Percentiles rank a stretch among this genome's conserved stretches.
phyloP scores from a whole-genome alignment of 2,329 filamentous ascomycete species.

The Talaromyces sp. region DNA sequence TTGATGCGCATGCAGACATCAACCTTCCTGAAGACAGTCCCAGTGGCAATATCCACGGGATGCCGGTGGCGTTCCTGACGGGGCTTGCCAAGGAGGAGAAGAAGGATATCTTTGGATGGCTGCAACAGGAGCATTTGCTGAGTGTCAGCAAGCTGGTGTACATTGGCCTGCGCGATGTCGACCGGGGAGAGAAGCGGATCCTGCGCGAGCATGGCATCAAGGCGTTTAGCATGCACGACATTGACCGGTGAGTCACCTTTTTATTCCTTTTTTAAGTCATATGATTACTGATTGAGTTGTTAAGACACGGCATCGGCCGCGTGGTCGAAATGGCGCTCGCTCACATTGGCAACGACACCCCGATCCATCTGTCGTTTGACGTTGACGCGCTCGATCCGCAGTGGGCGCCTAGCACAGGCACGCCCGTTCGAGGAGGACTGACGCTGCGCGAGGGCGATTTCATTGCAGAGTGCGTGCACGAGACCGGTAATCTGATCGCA shows the following conservation, averaged over 20 bases:
- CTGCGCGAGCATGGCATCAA: conserved; percentile 84
- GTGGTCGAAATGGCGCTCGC: conserved; percentile 98
- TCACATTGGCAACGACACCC: conserved; percentile 89
- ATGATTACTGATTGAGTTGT: not conserved
- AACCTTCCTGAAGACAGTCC: conserved; percentile 88
- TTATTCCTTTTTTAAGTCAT: not conserved
- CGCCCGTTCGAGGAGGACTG: conserved; percentile 85
- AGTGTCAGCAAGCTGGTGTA: conserved; percentile 87
- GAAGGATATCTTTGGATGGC: conserved; percentile 84
- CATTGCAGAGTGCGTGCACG: conserved; percentile 83
- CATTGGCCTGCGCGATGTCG: conserved; percentile 90
- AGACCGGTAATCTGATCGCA: conserved; percentile 72
- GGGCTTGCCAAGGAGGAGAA: conserved; percentile 73
- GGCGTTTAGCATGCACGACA: conserved; percentile 97
- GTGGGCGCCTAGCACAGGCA: conserved; percentile 95
- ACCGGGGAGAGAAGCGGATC: conserved; percentile 89
- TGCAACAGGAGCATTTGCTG: conserved; percentile 56
- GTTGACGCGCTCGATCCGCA: conserved; percentile 93
- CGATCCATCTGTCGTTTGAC: conserved; percentile 95
- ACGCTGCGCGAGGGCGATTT: conserved; percentile 95
- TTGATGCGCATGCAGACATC: conserved; percentile 96
- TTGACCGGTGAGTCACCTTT: conserved; percentile 64
- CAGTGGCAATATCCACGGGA: conserved; percentile 94
- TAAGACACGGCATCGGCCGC: conserved; percentile 82
- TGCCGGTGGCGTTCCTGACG: conserved; percentile 91